Evolutionary conservation across 2,329 filamentous ascomycete genomes (phyloP), one percentile per base, ranked within the genome.

Genomic region (Calonectria leucothoes): DNA sequence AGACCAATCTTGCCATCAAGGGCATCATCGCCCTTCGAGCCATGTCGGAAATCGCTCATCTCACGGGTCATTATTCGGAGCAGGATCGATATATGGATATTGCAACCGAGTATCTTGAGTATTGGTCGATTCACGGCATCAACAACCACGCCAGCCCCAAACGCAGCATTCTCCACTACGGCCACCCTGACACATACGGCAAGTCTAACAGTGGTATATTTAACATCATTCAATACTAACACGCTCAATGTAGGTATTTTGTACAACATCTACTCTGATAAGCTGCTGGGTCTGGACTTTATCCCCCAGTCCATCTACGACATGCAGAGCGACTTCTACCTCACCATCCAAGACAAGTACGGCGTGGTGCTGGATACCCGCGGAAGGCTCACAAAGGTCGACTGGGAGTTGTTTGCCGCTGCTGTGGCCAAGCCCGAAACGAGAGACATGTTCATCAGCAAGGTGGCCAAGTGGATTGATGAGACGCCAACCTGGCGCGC

Each of bases 351-450:
- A 66, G 91, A 94, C 74, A 90, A 92, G 80, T 97, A 94, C 83
- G 95, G 94, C n/a, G 88, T 97, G 0, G 93, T 95, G 0, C 91
- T 98, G 12, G 95, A 98, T 85, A 93, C 91, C 57, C 91, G 95
- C 63, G 94, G 97, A 84, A 86, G 93, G 1, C 96, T 95, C 86
- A 94, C 94, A 75, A 98, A 98, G 86, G 92, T 91, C 0, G 95
- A 98, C 86, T 98, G 95, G 95, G 92, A 96, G 82, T 92, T 97
- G 82, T 96, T 95, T 85, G 91, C 91, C 6, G 95, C 95, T n/a
- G 93, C 95, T 12, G 92, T 96, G 14, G 90, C 94, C 0, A 89
- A 88, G 51, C 83, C 87, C 67, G 83, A 87, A 35, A 93, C 93
- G 1, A 89, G 91, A 69, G 84, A 88, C 14, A 88, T 92, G 82